phyloP scores from a whole-genome alignment of 2,329 filamentous ascomycete species.

The Nemania sp. region DNA sequence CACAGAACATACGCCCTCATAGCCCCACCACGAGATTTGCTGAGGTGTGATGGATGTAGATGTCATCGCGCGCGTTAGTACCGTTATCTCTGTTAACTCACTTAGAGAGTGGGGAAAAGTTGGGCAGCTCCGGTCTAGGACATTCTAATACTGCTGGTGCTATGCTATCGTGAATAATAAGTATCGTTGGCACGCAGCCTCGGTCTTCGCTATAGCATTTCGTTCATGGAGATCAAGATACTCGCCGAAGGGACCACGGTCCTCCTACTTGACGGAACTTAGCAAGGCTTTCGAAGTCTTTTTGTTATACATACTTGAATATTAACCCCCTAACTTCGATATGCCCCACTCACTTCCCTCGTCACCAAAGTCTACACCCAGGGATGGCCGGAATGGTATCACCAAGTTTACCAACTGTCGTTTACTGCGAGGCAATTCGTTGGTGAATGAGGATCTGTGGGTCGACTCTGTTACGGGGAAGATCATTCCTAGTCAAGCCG shows the following conservation, averaged over 20 bases:
- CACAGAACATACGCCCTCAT: conserved; percentile 26
- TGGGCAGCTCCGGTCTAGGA: conserved; percentile 17
- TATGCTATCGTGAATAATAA: conserved; percentile 47
- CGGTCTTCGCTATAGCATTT: conserved; percentile 38
- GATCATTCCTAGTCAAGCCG: conserved; percentile 77
- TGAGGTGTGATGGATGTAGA: conserved; percentile 29
- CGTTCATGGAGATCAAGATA: conserved; percentile 50
- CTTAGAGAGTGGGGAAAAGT: conserved; percentile 27
- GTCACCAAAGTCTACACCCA: conserved; percentile 61
- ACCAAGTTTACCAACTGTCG: conserved; percentile 93
- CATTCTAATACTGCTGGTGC: conserved; percentile 29
- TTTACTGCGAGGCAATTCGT: conserved; percentile 73
- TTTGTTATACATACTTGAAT: neutral
- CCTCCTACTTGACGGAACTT: conserved; percentile 50
- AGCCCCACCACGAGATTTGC: conserved; percentile 38
- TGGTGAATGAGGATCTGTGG: conserved; percentile 88
- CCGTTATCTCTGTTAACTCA: conserved; percentile 39
- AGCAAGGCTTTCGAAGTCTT: conserved; percentile 34
- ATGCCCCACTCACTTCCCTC: conserved; percentile 51
- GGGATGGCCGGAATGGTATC: conserved; percentile 64
- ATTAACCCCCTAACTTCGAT: conserved; percentile 32
- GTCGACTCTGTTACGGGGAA: conserved; percentile 84
- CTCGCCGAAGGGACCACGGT: conserved; percentile 48
- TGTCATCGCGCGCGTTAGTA: conserved; percentile 40
- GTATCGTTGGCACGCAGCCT: conserved; percentile 46